These are phyloP conservation scores for Lachancea meyersii DNA, from an alignment of 805 yeast species.

Conservation along the genomic window DNA sequence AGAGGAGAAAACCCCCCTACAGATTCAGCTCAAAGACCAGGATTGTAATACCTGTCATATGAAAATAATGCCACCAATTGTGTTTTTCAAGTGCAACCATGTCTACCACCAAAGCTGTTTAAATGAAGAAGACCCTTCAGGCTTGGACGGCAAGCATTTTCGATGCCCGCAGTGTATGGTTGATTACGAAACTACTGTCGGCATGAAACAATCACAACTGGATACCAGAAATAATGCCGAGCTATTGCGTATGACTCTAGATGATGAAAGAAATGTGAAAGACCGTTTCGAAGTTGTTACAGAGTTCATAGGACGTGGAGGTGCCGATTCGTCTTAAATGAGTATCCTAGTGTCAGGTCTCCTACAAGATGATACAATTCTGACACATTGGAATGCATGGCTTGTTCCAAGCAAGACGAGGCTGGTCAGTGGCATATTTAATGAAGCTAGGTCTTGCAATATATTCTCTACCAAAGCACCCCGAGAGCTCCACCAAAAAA, in stretches of 20 bases:
- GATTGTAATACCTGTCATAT: conserved; percentile 61
- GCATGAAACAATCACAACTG: conserved; percentile 53
- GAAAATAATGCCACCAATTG: conserved; percentile 66
- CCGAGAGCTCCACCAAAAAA: conserved; percentile 6
- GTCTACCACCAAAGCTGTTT: conserved; percentile 81
- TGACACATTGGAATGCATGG: conserved; percentile 10
- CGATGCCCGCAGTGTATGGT: conserved; percentile 73
- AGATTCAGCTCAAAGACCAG: conserved; percentile 45
- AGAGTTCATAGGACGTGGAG: conserved; percentile 86
- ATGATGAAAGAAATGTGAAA: conserved; percentile 38
- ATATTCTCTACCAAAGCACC: neutral
- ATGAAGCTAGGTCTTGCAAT: neutral
- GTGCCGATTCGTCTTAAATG: conserved; percentile 44
- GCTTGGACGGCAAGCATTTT: conserved; percentile 18
- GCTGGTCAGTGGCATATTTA: neutral
- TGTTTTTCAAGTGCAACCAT: conserved; percentile 82
- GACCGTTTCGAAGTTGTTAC: conserved; percentile 70
- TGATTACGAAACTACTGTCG: conserved; percentile 61
- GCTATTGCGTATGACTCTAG: conserved; percentile 52
- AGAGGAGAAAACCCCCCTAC: conserved; percentile 36
- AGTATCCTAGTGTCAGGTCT: conserved; percentile 2
- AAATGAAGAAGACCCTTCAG: conserved; percentile 37
- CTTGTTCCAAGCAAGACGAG: too few species aligned
- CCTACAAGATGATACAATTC: conserved; percentile 11
- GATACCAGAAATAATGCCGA: conserved; percentile 58